Evolutionary conservation across 805 yeast genomes (phyloP).

Genomic region (Kazachstania viticola): DNA sequence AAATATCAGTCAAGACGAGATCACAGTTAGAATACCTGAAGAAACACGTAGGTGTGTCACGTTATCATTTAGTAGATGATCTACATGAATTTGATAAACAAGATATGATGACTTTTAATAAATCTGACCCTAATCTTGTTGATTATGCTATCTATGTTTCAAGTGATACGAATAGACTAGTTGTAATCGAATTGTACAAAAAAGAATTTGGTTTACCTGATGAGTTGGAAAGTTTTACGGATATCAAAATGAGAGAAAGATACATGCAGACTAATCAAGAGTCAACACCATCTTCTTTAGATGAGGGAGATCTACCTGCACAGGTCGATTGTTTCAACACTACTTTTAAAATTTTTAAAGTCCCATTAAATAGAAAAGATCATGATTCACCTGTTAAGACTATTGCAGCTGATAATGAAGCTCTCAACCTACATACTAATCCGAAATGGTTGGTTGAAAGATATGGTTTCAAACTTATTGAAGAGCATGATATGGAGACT

Average conservation of each 20-base stretch:
- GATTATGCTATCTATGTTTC: constrained; percentile 41
- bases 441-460: constrained; percentile 38
- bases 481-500: constrained; percentile 19
- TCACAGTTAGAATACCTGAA: constrained; percentile 17
- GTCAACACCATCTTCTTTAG: constrained; percentile 17
- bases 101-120: constrained; percentile 13
- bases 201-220: constrained; percentile 36
- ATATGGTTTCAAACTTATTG: constrained; percentile 32
- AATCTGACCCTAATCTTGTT: constrained; percentile 26
- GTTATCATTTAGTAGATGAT: constrained; percentile 22
- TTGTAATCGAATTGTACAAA: constrained; percentile 42
- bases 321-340: constrained; percentile 50
- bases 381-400: constrained; percentile 40
- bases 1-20: constrained; percentile 26
- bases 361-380: constrained; percentile 41
- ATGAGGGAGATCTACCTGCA: constrained; percentile 32
- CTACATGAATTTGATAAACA: constrained; percentile 26
- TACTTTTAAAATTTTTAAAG: constrained; percentile 49
- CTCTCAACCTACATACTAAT: constrained; percentile 47
- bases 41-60: constrained; percentile 22
- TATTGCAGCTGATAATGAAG: constrained; percentile 39
- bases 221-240: constrained; percentile 38
- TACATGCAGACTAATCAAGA: constrained; percentile 29
- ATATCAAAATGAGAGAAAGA: constrained; percentile 40
- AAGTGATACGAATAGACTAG: constrained; percentile 32